Percentiles rank a stretch among this genome's conserved stretches.
Evolutionary conservation across 1,284 basidiomycete genomes (phyloP).

Genomic region (Violaceomyces palustris): DNA sequence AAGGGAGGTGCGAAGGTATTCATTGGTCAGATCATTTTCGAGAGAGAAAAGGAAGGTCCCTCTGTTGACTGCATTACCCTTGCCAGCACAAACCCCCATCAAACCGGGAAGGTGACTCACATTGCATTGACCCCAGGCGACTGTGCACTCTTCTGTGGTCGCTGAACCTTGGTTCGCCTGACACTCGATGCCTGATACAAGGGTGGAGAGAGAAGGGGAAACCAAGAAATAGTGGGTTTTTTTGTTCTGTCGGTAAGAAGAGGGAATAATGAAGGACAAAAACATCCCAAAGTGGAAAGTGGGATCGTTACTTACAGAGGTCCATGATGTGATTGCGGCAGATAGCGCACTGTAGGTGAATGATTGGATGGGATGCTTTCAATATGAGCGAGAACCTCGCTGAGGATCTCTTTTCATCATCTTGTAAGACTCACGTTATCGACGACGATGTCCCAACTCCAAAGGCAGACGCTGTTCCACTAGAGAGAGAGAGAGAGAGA

Average conservation of each 20-base stretch:
- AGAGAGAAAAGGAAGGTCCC: no score
- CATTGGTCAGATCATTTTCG: no score
- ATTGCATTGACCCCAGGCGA: conserved; percentile 99
- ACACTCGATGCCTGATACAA: conserved; percentile 83
- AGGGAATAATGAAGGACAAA: neutral
- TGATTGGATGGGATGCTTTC: no score
- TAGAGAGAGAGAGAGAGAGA: conserved; percentile 8
- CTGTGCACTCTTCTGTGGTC: conserved; percentile 94
- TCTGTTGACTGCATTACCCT: no score
- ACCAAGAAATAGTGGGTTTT: no score
- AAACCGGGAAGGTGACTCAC: no score
- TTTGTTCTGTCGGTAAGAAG: neutral
- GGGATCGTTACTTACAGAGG: conserved; percentile 34
- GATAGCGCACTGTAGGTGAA: conserved; percentile 50
- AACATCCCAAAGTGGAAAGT: neutral
- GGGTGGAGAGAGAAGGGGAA: neutral
- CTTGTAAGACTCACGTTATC: conserved; percentile 52
- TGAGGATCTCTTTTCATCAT: neutral
- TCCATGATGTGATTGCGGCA: conserved; percentile 54
- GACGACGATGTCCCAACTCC: conserved; percentile 52
- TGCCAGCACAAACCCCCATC: no score
- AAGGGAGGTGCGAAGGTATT: no score
- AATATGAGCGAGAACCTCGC: neutral
- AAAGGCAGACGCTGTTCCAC: conserved; percentile 52
- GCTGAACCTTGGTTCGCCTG: conserved; percentile 98